Base-by-base conservation (phyloP, 2,329 filamentous ascomycete genomes). In the Peltaster fructicola region DNA sequence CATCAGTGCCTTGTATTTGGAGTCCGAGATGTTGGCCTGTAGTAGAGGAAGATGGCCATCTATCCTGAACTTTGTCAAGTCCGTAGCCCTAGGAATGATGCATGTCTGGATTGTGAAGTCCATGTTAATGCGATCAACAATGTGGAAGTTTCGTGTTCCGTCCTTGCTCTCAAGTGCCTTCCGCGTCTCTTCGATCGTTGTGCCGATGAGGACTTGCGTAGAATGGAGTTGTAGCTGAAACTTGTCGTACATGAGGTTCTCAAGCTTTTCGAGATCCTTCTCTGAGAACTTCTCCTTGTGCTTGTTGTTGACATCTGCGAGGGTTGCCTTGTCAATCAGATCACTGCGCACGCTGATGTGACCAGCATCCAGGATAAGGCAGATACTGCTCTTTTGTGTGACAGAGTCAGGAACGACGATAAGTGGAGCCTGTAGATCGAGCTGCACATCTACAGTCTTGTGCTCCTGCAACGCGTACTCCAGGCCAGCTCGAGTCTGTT, bases 1-100 rank as follows among this genome's bases (percentile, higher is more conserved):
- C 88, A 99, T 98, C 31, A 98, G 51, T 22, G 71, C 84, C 56
- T 95, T 98, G 59, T 98, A 98, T 48, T 98, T 98, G 17, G 72
- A 72, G 41, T 99, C 90, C 0, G 88, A 95, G 17, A 90, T 73
- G 1, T 78, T 79, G 7, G 79, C 88, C 48, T 95, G 85, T 1
- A 99, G 61, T 25, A 95, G 73, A 1, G 90, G 88, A 26, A 99
- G 61, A 40, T 90, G 81, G 2, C 88, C 88, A 1, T 82, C 90
- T 16, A 99, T 70, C 32, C 80, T 76, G 38, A 93, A 73, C 42
- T 88, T 88, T 8, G 88, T 90, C 23, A 99, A 58, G 34, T 93
- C 90, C 0, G 85, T 77, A 1, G 81, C 81, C 46, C 93, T 93
- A 1, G 88, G 88, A n/a, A 98, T 59, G 38, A 99, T 99, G 6